Percentiles rank a stretch among this genome's conserved stretches.
These are phyloP conservation scores for Phytopythium cucurbitacearum DNA, from an alignment of 352 stramenopile species.

Conservation along the genomic window DNA sequence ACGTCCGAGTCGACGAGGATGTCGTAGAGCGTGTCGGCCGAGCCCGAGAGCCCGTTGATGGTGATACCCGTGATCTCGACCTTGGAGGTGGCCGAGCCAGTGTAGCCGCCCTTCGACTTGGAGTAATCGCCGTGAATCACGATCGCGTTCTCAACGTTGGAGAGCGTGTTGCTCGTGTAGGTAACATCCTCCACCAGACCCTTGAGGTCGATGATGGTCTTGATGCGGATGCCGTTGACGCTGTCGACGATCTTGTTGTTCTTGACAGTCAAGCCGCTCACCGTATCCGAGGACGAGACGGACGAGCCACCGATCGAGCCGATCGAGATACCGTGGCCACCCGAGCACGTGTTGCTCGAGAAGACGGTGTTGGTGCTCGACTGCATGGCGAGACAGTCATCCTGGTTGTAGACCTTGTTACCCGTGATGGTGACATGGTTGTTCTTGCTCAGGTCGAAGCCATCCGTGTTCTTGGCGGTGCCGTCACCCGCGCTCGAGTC, in stretches of 20 bases:
- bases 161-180: constrained; percentile 18
- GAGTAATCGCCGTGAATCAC: constrained; percentile 28
- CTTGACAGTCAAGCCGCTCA: constrained; percentile 18
- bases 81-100: constrained; percentile 15
- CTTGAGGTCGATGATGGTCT: constrained; percentile 16
- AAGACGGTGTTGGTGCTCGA: constrained; percentile 22
- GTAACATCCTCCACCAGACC: constrained; percentile 12
- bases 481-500: constrained; percentile 15
- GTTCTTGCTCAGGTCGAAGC: constrained; percentile 22
- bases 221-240: constrained; percentile 19
- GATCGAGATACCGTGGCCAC: constrained; percentile 20
- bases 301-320: constrained; percentile 13
- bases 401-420: constrained; percentile 22
- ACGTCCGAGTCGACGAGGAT: constrained; percentile 18
- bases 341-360: constrained; percentile 15
- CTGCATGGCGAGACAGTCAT: constrained; percentile 26
- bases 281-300: constrained; percentile 16
- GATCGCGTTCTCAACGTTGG: constrained; percentile 14
- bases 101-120: constrained; percentile 27
- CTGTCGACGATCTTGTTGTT: constrained; percentile 26
- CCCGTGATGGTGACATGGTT: constrained; percentile 19
- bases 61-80: constrained; percentile 24
- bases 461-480: constrained; percentile 14
- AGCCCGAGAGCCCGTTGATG: constrained; percentile 19
- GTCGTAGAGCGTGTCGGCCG: constrained; percentile 22